Evolutionary conservation across 2,329 filamentous ascomycete species (phyloP).

Genomic region (Hypoxylon sp.): DNA sequence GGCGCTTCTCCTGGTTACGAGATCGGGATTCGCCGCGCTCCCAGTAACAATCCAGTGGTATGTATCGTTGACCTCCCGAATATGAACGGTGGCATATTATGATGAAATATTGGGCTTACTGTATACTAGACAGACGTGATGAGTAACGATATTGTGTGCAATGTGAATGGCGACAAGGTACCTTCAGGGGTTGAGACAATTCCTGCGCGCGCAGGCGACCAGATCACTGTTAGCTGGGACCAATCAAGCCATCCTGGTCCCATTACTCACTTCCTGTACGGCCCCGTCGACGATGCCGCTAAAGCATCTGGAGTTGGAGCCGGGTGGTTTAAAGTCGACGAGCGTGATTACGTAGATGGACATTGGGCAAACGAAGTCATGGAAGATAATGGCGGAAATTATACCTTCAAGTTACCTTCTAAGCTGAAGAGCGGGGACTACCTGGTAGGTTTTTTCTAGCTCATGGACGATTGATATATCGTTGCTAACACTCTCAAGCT

Average conservation of each 20-base stretch:
- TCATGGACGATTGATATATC: background rate
- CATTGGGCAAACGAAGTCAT: constrained; percentile 50
- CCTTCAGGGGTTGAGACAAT: constrained; percentile 51
- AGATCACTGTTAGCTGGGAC: constrained; percentile 57
- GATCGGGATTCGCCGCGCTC: constrained; percentile 50
- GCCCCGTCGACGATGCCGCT: constrained; percentile 71
- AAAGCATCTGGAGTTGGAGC: constrained; percentile 67
- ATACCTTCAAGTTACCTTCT: constrained; percentile 49
- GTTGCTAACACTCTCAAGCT: constrained; percentile 43
- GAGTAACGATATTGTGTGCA: constrained; percentile 49
- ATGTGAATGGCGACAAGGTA: constrained; percentile 46
- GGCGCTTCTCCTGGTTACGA: constrained; percentile 54
- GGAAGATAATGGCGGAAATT: constrained; percentile 39
- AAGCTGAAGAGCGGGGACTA: constrained; percentile 53
- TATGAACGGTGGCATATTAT: background rate
- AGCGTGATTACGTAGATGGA: constrained; percentile 45
- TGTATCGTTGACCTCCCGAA: background rate
- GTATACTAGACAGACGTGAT: constrained; percentile 45
- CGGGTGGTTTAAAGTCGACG: constrained; percentile 51
- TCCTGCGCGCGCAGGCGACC: constrained; percentile 52
- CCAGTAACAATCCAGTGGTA: constrained; percentile 50
- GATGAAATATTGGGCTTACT: background rate
- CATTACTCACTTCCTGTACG: constrained; percentile 53
- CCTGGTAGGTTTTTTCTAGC: constrained; percentile 42
- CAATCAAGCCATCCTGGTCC: constrained; percentile 56